A percentile compares a stretch with the other conserved stretches of the same genome.
These are phyloP conservation scores for Ceratocystis cubensis DNA, from an alignment of 2,329 filamentous ascomycete species.

Conservation along the genomic window DNA sequence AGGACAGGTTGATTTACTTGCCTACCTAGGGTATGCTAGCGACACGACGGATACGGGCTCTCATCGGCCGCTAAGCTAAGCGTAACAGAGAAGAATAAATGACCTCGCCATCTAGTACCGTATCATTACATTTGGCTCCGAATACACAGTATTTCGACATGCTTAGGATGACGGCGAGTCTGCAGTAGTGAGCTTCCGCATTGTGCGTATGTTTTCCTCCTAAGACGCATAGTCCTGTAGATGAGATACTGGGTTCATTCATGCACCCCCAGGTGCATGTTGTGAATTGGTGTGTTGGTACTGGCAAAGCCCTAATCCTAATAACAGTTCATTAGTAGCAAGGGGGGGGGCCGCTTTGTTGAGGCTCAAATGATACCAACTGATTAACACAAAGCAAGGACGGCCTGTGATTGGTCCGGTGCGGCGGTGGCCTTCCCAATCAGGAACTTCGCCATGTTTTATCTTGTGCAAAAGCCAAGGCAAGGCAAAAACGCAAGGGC, in stretches of 20 bases:
- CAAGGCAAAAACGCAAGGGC: neutral
- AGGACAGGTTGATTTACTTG: neutral
- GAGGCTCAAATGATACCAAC: neutral
- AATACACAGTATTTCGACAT: neutral
- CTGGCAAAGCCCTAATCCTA: neutral
- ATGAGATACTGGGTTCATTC: neutral
- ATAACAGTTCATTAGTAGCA: neutral
- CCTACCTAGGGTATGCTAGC: neutral
- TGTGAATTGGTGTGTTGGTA: neutral
- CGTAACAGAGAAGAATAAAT: neutral
- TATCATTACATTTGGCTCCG: slow-evolving; percentile 1
- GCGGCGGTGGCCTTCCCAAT: neutral
- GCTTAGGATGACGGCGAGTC: neutral
- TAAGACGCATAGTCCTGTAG: neutral
- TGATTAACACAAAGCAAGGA: neutral
- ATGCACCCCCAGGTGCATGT: neutral
- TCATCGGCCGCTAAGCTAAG: neutral
- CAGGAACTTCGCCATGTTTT: neutral
- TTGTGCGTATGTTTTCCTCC: neutral
- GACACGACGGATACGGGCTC: neutral
- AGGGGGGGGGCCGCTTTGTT: neutral
- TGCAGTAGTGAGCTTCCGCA: neutral
- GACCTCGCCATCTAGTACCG: neutral
- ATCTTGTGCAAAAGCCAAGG: neutral
- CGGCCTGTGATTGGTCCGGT: neutral